These are phyloP conservation scores for Mangifera indica DNA, from an alignment of 345 rosid genomes.

Conservation along the genomic window DNA sequence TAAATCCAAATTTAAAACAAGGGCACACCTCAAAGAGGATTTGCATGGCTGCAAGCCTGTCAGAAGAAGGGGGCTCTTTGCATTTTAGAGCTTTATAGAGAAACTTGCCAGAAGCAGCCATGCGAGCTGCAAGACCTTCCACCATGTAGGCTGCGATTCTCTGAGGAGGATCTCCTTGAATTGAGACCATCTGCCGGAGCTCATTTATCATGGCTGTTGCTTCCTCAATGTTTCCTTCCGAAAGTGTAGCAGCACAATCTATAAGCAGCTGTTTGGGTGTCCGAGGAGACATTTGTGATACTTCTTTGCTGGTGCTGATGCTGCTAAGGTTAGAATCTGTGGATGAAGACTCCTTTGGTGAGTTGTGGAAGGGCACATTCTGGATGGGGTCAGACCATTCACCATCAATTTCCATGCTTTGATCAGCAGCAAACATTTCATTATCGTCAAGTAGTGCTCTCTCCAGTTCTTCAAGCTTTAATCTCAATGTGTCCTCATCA, in stretches of 20 bases:
- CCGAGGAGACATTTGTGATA: constrained; percentile 45
- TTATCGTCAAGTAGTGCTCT: constrained; percentile 70
- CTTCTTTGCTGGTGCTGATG: constrained; percentile 58
- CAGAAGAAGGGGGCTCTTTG: constrained; percentile 94
- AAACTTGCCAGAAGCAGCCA: constrained; percentile 85
- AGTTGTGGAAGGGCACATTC: constrained; percentile 53
- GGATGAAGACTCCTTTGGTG: constrained; percentile 81
- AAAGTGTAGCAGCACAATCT: constrained; percentile 65
- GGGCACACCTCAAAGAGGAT: constrained; percentile 97
- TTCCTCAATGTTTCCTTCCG: constrained; percentile 65
- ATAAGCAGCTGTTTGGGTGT: constrained; percentile 73
- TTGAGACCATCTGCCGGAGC: constrained; percentile 73
- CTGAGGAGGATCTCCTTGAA: constrained; percentile 93
- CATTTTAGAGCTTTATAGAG: constrained; percentile 88
- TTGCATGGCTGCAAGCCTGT: constrained; percentile 98
- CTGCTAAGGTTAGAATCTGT: constrained; percentile 72
- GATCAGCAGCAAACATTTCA: constrained; percentile 40
- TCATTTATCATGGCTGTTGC: constrained; percentile 66
- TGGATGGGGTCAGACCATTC: constrained; percentile 68
- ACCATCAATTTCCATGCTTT: constrained; percentile 74
- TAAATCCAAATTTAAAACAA: constrained; percentile 89
- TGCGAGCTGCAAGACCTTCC: constrained; percentile 94
- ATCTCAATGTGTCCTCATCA: constrained; percentile 56
- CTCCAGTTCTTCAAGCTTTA: constrained; percentile 87
- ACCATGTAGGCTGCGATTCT: constrained; percentile 98